Conservation (phyloP, 495 filamentous ascomycete genomes). For the Thermothielavioides terrestris region DNA sequence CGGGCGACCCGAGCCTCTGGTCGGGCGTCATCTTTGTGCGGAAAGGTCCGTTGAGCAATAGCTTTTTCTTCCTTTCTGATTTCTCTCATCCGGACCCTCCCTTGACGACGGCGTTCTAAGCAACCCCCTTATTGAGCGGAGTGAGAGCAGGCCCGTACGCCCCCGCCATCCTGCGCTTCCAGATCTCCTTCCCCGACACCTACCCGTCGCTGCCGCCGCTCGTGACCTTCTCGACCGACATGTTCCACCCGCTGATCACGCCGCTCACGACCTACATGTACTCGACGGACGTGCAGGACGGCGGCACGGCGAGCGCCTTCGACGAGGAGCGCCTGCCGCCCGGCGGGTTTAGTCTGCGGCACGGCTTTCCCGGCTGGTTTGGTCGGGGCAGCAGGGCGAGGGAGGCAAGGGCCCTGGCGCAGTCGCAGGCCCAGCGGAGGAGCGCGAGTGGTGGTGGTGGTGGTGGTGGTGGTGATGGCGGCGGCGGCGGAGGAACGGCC, state of each 20-base stretch:
- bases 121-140: too few species aligned
- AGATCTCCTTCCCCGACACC: constrained; percentile 71
- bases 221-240: constrained; percentile 78
- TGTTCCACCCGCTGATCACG: constrained; percentile 90
- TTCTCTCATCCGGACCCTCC: too few species aligned
- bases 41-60: constrained; percentile 58
- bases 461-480: constrained; percentile 11
- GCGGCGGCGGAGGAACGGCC: constrained; percentile 3
- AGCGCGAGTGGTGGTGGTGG: not conserved
- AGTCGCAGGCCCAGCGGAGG: not conserved
- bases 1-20: constrained; percentile 73
- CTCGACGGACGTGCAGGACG: constrained; percentile 60
- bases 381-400: constrained; percentile 33
- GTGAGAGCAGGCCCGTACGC: constrained; percentile 64
- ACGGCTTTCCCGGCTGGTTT: constrained; percentile 90
- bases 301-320: constrained; percentile 66
- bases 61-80: not conserved
- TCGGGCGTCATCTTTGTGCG: constrained; percentile 84
- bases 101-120: too few species aligned
- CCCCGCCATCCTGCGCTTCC: constrained; percentile 79
- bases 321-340: constrained; percentile 76
- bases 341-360: constrained; percentile 75
- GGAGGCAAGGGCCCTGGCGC: constrained; percentile 21
- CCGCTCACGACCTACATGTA: constrained; percentile 87
- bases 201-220: constrained; percentile 76